Evolutionary conservation across 2,329 filamentous ascomycete species (phyloP), one percentile per base, ranked within the genome.

Genomic region (Cercospora sojina): DNA sequence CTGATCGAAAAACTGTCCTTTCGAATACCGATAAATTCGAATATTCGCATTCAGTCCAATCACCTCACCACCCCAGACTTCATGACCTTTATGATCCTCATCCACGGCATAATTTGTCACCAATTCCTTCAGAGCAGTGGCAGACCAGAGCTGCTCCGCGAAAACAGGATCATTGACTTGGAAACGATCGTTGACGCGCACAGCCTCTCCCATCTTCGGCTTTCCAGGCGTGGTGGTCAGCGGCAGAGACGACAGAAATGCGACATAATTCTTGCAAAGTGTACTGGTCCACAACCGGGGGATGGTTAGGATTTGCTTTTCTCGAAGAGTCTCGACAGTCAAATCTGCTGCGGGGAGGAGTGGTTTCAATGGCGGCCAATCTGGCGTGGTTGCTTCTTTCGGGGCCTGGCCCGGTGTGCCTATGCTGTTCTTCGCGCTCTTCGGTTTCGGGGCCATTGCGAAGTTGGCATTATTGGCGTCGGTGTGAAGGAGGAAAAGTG

Each of bases 21-120:
- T 87, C 0, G 85, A 86, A 78, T 97, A 97, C 23, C 93, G 87
- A 80, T 97, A 97, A 31, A 97, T 87, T 35, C 94, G 85, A 64
- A 97, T 96, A 71, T 96, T 96, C 8, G 91, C 88, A 78, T 92
- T 97, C 67, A 97, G 80, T 0, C 93, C 93, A n/a, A 96, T 57
- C 27, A 91, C 87, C 59, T 92, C 85, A 29, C 93, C 93, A 65
- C 91, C 92, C 91, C 92, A 97, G 56, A 83, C 74, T 25, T 79
- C 73, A 16, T 75, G 74, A 25, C 69, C 69, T 18, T 79, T 47
- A 3, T 27, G 25, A 6, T 74, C 70, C 12, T 75, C 77, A 6
- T 78, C 75, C 6, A 73, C 74, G 43, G 74, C 58, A 73, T 81
- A 64, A 74, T 79, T 61, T 74, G 78, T 68, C 72, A 84, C 72